These are phyloP conservation scores for Blumeriella jaapii DNA, from an alignment of 2,329 filamentous ascomycete species.

Conservation along the genomic window DNA sequence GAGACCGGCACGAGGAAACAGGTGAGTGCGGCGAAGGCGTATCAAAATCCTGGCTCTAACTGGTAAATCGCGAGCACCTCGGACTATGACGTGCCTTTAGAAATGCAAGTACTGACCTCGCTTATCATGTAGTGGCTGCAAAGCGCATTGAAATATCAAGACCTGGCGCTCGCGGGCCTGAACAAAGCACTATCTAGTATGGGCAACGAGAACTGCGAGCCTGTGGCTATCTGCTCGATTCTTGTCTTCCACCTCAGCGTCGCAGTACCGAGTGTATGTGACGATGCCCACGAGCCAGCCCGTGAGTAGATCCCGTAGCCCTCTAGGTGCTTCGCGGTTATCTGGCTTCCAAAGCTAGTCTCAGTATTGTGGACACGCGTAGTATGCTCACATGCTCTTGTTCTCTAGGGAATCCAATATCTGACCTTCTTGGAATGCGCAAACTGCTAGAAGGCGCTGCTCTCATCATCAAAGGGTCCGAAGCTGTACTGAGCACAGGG, in stretches of 20 bases:
- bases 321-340: too few species aligned
- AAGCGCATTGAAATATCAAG: slow-evolving; percentile 10
- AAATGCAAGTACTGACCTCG: too few species aligned
- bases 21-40: too few species aligned
- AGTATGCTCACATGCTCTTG: too few species aligned
- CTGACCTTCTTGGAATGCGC: not conserved
- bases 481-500: slow-evolving; percentile 1
- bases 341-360: too few species aligned
- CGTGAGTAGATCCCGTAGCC: too few species aligned
- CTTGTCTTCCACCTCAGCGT: slow-evolving; percentile 1
- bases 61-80: too few species aligned
- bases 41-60: too few species aligned
- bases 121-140: slow-evolving; percentile 2
- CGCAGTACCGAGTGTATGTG: not conserved
- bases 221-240: slow-evolving; percentile 1
- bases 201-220: slow-evolving; percentile 9
- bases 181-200: slow-evolving; percentile 8
- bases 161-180: slow-evolving; percentile 9
- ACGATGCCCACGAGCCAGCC: not conserved
- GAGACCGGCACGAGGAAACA: slow-evolving; percentile 2
- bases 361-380: too few species aligned
- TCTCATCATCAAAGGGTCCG: not conserved
- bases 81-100: too few species aligned
- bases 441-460: slow-evolving; percentile 1
- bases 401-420: slow-evolving; percentile 1